Percentiles rank a stretch among this genome's conserved stretches.
Evolutionary conservation across 139 green algal species (phyloP).

Genomic region (Pycnococcus provasolii): DNA sequence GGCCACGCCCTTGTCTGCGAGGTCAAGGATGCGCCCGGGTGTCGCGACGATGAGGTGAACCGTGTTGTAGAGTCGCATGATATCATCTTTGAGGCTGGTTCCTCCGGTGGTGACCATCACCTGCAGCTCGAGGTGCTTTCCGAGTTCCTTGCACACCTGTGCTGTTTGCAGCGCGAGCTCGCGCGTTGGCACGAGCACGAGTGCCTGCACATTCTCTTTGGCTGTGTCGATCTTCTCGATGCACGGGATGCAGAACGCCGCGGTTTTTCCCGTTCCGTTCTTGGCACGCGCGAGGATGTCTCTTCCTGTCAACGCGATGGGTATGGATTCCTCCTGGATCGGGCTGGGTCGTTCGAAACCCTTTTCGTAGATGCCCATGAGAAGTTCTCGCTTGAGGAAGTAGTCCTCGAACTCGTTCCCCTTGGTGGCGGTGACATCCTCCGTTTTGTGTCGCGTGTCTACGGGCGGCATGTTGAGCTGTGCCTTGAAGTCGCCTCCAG

Average conservation of each 20-base stretch:
- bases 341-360: constrained; percentile 71
- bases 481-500: too few relatives aligned
- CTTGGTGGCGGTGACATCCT: constrained; percentile 97
- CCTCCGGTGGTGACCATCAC: constrained; percentile 96
- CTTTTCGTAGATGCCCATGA: constrained; percentile 99
- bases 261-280: constrained; percentile 98
- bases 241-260: constrained; percentile 94
- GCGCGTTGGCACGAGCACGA: constrained; percentile 93
- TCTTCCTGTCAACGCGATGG: constrained; percentile 88
- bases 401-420: constrained; percentile 99
- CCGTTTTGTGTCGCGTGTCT: not conserved
- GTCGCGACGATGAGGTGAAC: constrained; percentile 92
- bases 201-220: constrained; percentile 81
- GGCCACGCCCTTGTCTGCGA: constrained; percentile 85
- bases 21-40: constrained; percentile 90
- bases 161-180: constrained; percentile 96
- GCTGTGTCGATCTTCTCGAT: constrained; percentile 83
- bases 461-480: too few relatives aligned
- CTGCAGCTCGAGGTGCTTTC: constrained; percentile 82
- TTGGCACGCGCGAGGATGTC: constrained; percentile 98
- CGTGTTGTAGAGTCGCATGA: constrained; percentile 88
- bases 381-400: constrained; percentile 90
- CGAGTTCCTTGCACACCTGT: constrained; percentile 93
- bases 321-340: constrained; percentile 91
- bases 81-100: constrained; percentile 93